A percentile compares a stretch with the other conserved stretches of the same genome.
phyloP scores from a whole-genome alignment of 2,329 filamentous ascomycete genomes.

The Penicillium palitans region DNA sequence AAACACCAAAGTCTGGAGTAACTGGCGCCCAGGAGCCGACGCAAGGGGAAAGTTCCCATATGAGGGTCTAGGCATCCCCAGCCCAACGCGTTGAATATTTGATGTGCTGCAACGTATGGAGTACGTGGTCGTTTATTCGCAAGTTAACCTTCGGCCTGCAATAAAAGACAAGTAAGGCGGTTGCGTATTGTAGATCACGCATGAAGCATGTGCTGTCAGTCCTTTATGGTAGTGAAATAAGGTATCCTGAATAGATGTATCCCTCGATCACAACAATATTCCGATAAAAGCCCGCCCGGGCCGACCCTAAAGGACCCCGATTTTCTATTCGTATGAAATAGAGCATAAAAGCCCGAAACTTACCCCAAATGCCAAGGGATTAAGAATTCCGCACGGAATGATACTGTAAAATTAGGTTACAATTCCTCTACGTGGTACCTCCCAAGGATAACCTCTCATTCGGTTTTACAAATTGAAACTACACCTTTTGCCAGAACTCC shows the following conservation, averaged over 20 bases:
- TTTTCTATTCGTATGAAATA: background rate
- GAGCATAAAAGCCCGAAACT: background rate
- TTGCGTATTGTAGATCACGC: background rate
- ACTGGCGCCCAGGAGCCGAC: background rate
- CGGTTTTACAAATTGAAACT: background rate
- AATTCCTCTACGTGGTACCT: background rate
- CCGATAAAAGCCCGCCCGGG: background rate
- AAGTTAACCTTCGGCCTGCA: too few species aligned
- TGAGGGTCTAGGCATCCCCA: background rate
- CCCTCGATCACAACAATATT: background rate
- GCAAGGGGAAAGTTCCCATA: constrained; percentile 4
- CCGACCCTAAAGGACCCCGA: background rate
- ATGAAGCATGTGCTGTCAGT: background rate
- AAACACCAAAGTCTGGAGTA: background rate
- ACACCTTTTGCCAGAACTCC: background rate
- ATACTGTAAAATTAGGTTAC: background rate
- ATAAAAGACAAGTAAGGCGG: background rate
- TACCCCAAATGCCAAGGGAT: background rate
- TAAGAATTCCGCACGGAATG: constrained; percentile 6
- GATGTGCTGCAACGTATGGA: background rate
- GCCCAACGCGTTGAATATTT: background rate
- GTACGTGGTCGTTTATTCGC: background rate
- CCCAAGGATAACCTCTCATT: background rate
- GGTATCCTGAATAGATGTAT: background rate
- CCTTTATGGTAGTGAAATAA: background rate